Evolutionary conservation across 345 rosid species (phyloP).

Genomic region (Murraya koenigii): DNA sequence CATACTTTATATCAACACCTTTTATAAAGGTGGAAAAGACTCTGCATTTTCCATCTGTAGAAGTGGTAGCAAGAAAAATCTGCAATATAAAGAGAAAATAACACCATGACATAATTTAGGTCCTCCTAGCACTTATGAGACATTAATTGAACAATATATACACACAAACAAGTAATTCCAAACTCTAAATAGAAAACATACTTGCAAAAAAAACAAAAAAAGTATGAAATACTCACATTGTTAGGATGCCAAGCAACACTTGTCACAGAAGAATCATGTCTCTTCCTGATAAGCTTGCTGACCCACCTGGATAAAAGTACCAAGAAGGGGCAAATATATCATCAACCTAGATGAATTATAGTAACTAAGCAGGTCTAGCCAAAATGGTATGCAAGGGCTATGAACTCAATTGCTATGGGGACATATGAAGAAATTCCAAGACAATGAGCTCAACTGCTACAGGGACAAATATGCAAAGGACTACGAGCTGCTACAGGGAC

Average conservation of each 20-base stretch:
- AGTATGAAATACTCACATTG: constrained; percentile 53
- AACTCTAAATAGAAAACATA: neutral
- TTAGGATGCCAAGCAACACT: constrained; percentile 98
- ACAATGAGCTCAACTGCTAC: neutral
- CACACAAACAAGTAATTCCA: neutral
- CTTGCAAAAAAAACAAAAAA: neutral
- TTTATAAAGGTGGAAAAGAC: constrained; percentile 95
- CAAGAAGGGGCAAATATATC: constrained; percentile 16
- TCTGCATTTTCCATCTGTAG: constrained; percentile 97
- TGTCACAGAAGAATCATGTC: constrained; percentile 91
- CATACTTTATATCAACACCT: constrained; percentile 92
- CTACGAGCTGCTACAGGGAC: neutral
- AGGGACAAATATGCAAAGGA: too few relatives aligned
- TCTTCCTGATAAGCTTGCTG: constrained; percentile 92
- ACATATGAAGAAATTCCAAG: neutral
- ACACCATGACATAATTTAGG: neutral
- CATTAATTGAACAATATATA: neutral
- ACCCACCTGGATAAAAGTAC: constrained; percentile 78
- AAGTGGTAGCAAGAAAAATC: constrained; percentile 93
- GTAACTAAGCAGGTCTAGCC: neutral
- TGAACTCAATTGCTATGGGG: neutral
- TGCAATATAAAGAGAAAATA: constrained; percentile 23
- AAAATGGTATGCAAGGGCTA: neutral
- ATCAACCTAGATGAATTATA: constrained; percentile 4
- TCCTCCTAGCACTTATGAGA: neutral